Base-by-base conservation (phyloP, 768 basidiomycete genomes). In the Lentinus brumalis region DNA sequence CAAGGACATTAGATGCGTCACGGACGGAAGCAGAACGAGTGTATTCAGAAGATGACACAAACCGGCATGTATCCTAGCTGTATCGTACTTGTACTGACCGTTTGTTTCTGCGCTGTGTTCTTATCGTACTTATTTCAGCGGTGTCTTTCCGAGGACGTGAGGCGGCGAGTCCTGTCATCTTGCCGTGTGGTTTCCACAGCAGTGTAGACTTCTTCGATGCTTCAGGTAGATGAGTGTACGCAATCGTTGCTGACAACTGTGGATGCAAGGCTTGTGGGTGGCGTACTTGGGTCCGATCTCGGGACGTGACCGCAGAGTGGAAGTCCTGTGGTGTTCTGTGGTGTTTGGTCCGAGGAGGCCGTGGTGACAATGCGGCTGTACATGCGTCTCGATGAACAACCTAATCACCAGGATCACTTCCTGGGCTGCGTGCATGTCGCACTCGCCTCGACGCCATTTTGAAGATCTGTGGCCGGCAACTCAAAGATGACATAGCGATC, bases 1-100 rank as follows among this genome's bases (percentile, higher is more conserved):
- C 79, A 83, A 57, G 69, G 56, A 46, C 56, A 50, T 40, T 60
- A 60, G 59, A 60, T 31, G 21, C 2, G 9, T 14, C 16, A 35
- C 38, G 32, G 45, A 26, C 40, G 26, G 46, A 55, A 21, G 53
- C 39, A 39, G 52, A 50, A 26, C 4, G 16, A 44, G 42, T 49
- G 45, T 39, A 46, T 31, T 47, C 32, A 30, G n/a, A 16, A 14
- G 50, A 59, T 50, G 42, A 52, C 46, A 42, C 57, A 35, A 41
- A 60, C 45, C 26, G 49, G 46, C 40, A 45, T 64, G 59, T 60
- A 64, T 58, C 51, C 39, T 64, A 61, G 56, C 56, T 50, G 63
- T 61, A 58, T 56, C 50, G 38, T 56, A 57, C 55, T 46, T 14
- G 18, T 49, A 49, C 10, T 47, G 10, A 45, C n/a, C 16, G 35